Percentiles rank a stretch among this genome's conserved stretches.
phyloP scores from a whole-genome alignment of 805 yeast genomes.

The Candida fluviatilis region DNA sequence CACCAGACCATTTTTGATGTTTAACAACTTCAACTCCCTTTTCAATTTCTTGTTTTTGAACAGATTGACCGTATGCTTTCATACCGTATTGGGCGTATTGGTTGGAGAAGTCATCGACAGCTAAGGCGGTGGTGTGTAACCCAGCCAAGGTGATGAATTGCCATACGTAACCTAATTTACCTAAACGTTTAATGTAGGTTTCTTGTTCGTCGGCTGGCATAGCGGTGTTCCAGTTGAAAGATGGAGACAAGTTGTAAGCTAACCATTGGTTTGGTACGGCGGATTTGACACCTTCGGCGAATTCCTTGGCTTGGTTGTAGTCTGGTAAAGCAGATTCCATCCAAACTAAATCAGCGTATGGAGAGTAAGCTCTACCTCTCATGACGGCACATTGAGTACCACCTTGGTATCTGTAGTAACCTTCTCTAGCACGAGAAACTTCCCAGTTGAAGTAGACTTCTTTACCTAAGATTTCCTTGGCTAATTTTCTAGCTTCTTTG shows the following conservation, averaged over 20 bases:
- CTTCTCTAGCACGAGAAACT: constrained; percentile 90
- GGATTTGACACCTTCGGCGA: constrained; percentile 84
- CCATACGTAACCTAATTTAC: constrained; percentile 91
- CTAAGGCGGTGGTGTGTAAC: constrained; percentile 91
- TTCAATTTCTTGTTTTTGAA: constrained; percentile 86
- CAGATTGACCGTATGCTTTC: constrained; percentile 89
- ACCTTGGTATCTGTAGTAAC: constrained; percentile 92
- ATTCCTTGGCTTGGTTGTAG: constrained; percentile 88
- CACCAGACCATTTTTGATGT: constrained; percentile 99
- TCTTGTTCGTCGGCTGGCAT: constrained; percentile 85
- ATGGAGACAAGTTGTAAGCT: constrained; percentile 94
- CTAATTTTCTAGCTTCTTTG: constrained; percentile 74
- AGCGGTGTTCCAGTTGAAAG: constrained; percentile 96
- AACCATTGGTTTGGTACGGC: constrained; percentile 89
- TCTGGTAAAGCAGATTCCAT: constrained; percentile 97
- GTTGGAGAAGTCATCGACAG: constrained; percentile 79
- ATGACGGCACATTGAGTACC: constrained; percentile 97
- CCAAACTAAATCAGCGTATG: constrained; percentile 94
- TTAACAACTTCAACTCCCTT: constrained; percentile 91
- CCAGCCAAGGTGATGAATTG: constrained; percentile 98
- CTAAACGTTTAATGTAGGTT: constrained; percentile 83
- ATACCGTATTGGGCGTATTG: constrained; percentile 79
- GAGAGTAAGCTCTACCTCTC: constrained; percentile 94
- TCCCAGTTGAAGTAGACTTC: constrained; percentile 94
- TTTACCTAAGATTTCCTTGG: constrained; percentile 70